Evolutionary conservation across 257 asterid genomes (phyloP).

Genomic region (Rhazya stricta): DNA sequence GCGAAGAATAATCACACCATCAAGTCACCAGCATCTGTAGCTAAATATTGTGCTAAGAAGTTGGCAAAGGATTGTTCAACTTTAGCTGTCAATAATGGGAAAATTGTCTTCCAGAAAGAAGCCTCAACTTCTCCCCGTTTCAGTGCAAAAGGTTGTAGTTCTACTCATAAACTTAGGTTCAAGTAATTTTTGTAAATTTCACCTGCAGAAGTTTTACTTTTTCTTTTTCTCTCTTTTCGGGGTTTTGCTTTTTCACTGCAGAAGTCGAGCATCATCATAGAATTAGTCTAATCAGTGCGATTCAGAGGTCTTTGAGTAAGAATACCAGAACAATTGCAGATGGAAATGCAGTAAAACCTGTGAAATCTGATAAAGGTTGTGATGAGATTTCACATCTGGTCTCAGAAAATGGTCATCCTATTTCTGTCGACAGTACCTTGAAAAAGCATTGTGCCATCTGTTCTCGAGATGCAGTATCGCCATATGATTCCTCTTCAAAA

Average conservation of each 20-base stretch:
- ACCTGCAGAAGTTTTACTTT: conserved; percentile 7
- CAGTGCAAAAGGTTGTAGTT: conserved; percentile 45
- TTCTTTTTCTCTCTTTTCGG: conserved; percentile 4
- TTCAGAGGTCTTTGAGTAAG: conserved; percentile 67
- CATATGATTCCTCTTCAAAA: conserved; percentile 19
- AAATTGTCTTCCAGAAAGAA: conserved; percentile 57
- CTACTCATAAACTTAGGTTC: conserved; percentile 11
- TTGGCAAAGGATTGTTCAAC: conserved; percentile 66
- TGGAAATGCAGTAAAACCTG: conserved; percentile 25
- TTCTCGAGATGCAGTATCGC: conserved; percentile 27
- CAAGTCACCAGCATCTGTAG: conserved; percentile 67
- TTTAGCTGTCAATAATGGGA: conserved; percentile 75
- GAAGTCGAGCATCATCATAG: conserved; percentile 52
- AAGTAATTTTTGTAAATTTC: conserved; percentile 3
- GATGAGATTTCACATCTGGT: conserved; percentile 34
- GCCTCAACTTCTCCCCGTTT: conserved; percentile 34
- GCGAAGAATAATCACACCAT: conserved; percentile 57
- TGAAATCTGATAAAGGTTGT: conserved; percentile 36
- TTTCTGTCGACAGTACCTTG: conserved; percentile 14
- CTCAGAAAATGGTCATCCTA: conserved; percentile 20
- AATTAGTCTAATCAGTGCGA: conserved; percentile 53
- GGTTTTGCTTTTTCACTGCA: conserved; percentile 27
- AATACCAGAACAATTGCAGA: conserved; percentile 46
- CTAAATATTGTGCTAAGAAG: conserved; percentile 78
- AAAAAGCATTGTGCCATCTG: conserved; percentile 59